Evolutionary conservation across 208 protist genomes (phyloP).

Genomic region (Acanthamoeba lenticulata): DNA sequence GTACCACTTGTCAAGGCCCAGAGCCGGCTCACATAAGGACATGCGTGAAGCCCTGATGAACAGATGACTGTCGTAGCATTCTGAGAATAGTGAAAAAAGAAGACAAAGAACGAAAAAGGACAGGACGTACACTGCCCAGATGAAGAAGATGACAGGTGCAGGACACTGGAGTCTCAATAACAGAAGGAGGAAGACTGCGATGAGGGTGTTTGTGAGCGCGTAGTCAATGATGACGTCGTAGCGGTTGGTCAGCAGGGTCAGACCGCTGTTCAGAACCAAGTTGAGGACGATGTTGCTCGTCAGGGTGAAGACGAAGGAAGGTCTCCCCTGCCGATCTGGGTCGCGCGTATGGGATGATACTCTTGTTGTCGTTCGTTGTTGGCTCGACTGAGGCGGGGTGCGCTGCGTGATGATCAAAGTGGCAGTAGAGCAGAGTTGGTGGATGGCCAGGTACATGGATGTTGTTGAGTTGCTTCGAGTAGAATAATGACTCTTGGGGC

Average conservation of each 20-base stretch:
- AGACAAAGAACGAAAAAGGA: background rate
- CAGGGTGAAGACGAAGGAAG: background rate
- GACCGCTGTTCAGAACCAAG: background rate
- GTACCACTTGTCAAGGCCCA: background rate
- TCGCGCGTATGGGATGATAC: too few species aligned
- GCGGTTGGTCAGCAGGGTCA: background rate
- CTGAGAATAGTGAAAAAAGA: background rate
- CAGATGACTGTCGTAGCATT: background rate
- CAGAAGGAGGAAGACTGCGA: background rate
- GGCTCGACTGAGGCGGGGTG: too few species aligned
- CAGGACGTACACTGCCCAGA: background rate
- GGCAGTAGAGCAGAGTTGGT: too few species aligned
- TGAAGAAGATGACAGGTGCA: background rate
- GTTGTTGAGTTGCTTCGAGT: too few species aligned
- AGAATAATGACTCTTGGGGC: too few species aligned
- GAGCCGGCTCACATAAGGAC: background rate
- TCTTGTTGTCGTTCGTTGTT: too few species aligned
- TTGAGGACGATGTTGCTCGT: background rate
- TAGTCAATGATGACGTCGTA: background rate
- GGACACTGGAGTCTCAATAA: background rate
- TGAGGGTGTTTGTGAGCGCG: background rate
- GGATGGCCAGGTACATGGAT: too few species aligned
- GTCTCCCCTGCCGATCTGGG: too few species aligned
- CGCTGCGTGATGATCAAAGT: too few species aligned
- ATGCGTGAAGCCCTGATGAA: background rate